Percentiles rank a stretch among this genome's conserved stretches.
These are phyloP conservation scores for Chrysanthemum lavandulifolium DNA, from an alignment of 129 eudicot species.

Conservation along the genomic window DNA sequence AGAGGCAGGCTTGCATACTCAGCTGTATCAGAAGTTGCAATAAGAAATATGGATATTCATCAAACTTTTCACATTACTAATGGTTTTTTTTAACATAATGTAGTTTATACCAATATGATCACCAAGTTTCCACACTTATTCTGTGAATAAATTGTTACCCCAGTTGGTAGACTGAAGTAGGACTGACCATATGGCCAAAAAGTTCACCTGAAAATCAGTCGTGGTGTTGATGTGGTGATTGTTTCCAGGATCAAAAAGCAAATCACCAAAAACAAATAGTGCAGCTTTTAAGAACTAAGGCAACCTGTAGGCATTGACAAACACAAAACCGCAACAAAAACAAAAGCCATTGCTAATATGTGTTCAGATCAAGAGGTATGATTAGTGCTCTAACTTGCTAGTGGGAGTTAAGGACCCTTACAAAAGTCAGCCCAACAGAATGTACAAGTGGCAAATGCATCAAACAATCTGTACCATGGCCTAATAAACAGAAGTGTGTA, in stretches of 20 bases:
- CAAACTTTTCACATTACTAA: neutral
- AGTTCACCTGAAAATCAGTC: constrained; percentile 40
- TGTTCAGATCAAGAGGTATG: constrained; percentile 4
- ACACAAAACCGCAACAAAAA: neutral
- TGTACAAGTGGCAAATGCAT: too few species aligned
- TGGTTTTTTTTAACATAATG: too few species aligned
- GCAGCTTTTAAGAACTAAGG: constrained; percentile 8
- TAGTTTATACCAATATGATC: neutral
- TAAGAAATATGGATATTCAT: neutral
- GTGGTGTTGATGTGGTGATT: constrained; percentile 52
- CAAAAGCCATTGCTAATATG: neutral
- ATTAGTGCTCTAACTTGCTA: too few species aligned
- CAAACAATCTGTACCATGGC: too few species aligned
- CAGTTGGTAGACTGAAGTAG: constrained; percentile 39
- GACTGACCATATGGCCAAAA: constrained; percentile 47
- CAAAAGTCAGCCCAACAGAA: too few species aligned
- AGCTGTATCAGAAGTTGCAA: constrained; percentile 24
- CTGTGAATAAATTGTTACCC: too few species aligned
- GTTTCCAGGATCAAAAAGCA: constrained; percentile 47
- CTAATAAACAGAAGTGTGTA: too few species aligned
- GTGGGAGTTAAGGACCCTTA: too few species aligned
- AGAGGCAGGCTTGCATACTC: constrained; percentile 53
- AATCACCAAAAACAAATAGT: constrained; percentile 47
- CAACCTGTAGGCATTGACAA: neutral
- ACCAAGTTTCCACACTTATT: too few species aligned